These are phyloP conservation scores for Pseudomicrostroma phylloplanum DNA, from an alignment of 1,284 basidiomycete genomes.

Conservation along the genomic window DNA sequence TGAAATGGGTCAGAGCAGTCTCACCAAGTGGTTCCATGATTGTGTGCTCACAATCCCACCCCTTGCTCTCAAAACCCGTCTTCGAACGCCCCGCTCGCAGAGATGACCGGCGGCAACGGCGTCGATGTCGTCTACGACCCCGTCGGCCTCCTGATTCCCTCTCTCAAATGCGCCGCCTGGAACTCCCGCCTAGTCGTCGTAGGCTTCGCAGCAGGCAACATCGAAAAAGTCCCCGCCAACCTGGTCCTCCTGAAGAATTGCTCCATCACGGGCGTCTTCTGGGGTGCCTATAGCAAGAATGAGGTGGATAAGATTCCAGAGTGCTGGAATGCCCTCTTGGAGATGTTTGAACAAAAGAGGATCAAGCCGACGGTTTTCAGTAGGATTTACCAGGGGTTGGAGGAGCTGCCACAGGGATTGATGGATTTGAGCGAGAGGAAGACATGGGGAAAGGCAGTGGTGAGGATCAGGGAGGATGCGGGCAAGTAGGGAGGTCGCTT, in stretches of 20 bases:
- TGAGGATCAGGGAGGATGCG: conserved; percentile 56
- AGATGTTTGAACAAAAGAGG: conserved; percentile 64
- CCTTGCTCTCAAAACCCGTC: not conserved
- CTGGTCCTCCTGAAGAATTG: conserved; percentile 70
- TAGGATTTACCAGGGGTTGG: conserved; percentile 67
- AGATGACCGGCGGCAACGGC: conserved; percentile 37
- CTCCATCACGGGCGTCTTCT: conserved; percentile 32
- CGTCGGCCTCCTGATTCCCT: conserved; percentile 39
- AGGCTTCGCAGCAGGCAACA: conserved; percentile 56
- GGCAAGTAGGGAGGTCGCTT: not conserved
- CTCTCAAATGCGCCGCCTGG: conserved; percentile 56
- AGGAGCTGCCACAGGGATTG: conserved; percentile 59
- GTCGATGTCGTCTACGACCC: conserved; percentile 58
- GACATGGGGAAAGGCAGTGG: conserved; percentile 87
- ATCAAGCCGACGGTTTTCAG: conserved; percentile 69
- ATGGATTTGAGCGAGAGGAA: conserved; percentile 62
- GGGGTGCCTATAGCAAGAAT: conserved; percentile 55
- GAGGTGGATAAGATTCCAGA: conserved; percentile 56
- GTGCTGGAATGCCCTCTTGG: conserved; percentile 71
- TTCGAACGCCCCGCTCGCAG: not conserved
- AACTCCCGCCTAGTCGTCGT: conserved; percentile 85
- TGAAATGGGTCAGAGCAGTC: not conserved
- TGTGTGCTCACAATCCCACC: not conserved
- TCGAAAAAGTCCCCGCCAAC: conserved; percentile 58
- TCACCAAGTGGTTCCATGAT: conserved; percentile 8